phyloP scores from a whole-genome alignment of 164 flowering plant species.

The Aristolochia californica region DNA sequence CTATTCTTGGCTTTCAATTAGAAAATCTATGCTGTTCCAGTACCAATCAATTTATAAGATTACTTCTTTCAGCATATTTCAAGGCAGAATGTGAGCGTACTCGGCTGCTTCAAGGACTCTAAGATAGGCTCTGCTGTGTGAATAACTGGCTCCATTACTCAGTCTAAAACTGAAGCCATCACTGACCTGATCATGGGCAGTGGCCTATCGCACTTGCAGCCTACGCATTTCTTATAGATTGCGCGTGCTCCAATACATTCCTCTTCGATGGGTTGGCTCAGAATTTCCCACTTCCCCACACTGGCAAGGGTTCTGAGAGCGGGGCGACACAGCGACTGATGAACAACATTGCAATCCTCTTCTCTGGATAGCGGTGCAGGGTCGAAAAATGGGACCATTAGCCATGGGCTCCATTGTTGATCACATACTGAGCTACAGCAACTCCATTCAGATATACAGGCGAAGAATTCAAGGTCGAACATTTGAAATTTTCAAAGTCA shows the following conservation, averaged over 20 bases:
- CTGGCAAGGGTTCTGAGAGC: constrained; percentile 38
- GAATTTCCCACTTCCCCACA: constrained; percentile 70
- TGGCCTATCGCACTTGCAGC: constrained; percentile 29
- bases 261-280: constrained; percentile 47
- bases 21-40: no score
- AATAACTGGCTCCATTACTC: no score
- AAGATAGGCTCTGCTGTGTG: no score
- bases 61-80: no score
- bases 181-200: no score
- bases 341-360: constrained; percentile 41
- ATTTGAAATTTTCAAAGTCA: constrained; percentile 32
- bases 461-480: constrained; percentile 34
- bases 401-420: constrained; percentile 67
- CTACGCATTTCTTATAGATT: constrained; percentile 44
- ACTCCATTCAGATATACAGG: constrained; percentile 26
- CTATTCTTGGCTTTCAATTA: no score
- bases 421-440: constrained; percentile 42
- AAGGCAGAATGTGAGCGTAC: no score
- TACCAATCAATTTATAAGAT: no score
- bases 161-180: no score
- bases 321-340: constrained; percentile 25
- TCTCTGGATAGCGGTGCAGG: constrained; percentile 29
- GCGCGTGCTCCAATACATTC: constrained; percentile 72
- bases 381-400: constrained; percentile 48
- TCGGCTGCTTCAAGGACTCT: no score